Conservation (phyloP, 495 filamentous ascomycete genomes). For the Podospora appendiculata region DNA sequence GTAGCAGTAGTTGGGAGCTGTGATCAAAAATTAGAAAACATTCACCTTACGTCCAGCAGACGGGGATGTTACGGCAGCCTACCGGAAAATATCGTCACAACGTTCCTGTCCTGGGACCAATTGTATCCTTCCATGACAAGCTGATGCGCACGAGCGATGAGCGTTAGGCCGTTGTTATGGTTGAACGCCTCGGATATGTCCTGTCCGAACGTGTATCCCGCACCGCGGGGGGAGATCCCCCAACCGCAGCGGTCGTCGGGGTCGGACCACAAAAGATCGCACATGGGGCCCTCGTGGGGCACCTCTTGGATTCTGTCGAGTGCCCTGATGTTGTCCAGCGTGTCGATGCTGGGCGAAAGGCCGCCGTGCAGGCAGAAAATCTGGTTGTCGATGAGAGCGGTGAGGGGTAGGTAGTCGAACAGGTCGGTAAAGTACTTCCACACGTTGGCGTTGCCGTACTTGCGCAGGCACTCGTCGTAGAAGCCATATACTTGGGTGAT, state of each 20-base stretch:
- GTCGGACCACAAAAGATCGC: conserved; percentile 95
- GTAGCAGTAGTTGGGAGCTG: conserved; percentile 96
- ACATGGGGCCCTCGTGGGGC: conserved; percentile 98
- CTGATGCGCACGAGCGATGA: conserved; percentile 91
- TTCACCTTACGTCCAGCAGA: not conserved
- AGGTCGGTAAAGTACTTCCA: conserved; percentile 99
- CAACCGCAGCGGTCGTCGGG: conserved; percentile 97
- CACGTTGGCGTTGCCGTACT: conserved; percentile 97
- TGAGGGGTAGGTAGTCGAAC: conserved; percentile 97
- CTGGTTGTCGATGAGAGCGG: conserved; percentile 97
- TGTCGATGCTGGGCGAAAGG: conserved; percentile 93
- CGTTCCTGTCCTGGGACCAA: conserved; percentile 94
- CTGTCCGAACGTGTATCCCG: conserved; percentile 97
- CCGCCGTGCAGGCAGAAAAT: conserved; percentile 99
- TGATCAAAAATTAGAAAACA: conserved; percentile 7
- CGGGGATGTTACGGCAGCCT: conserved; percentile 17
- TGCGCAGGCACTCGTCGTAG: conserved; percentile 94
- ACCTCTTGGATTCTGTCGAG: conserved; percentile 97
- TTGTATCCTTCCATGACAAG: conserved; percentile 98
- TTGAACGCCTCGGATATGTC: conserved; percentile 99
- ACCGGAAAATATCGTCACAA: conserved; percentile 99
- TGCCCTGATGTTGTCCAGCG: conserved; percentile 93
- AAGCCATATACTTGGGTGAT: conserved; percentile 98
- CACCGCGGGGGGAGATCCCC: conserved; percentile 95
- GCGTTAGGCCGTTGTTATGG: conserved; percentile 96